Base-by-base conservation (phyloP, 306 rosid genomes). In the Macrotyloma uniflorum region DNA sequence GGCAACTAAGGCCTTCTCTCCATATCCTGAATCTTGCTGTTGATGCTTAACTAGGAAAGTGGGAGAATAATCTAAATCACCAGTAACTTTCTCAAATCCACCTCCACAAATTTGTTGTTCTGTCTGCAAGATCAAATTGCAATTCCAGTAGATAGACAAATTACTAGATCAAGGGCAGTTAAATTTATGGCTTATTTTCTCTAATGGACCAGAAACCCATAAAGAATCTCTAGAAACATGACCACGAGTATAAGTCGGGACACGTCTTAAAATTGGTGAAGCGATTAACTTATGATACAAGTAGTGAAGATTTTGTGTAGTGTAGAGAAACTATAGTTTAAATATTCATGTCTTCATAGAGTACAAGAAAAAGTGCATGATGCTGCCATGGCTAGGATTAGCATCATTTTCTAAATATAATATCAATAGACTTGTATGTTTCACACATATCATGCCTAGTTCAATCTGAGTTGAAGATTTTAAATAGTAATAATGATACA, bases 1-100 rank as follows among this genome's bases (percentile, higher is more conserved):
- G 66, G 96, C 93, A 26, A 88, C 80, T 32, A 94, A 89, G 78
- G 94, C 81, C 79, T 88, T 90, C 70, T 86, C 96, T 77, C 87
- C 96, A 28, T 85, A 85, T 77, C 85, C 94, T 35, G 87, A 81
- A 18, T 86, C 90, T 70, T 79, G 83, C 78, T 79, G 93, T 18
- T 89, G 85, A 18, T 53, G 84, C 74, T 83, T 87, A 79, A 79
- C 83, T 80, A 85, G 92, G 68, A 83, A 80, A 61, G 79, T 43
- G 38, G 84, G 91, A 82, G 93, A 82, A 80, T 87, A 42, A 12
- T 42, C 91, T 65, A 82, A 78, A 67, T 86, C 78, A 32, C 89
- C 76, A 32, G 58, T 46, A 46, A 80, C 88, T 36, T 78, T 85
- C 57, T 82, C 92, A 18, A 86, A 82, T 79, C 84, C 88, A 23